Conservation (phyloP, 1,284 basidiomycete species). For the Peniophora sp. region DNA sequence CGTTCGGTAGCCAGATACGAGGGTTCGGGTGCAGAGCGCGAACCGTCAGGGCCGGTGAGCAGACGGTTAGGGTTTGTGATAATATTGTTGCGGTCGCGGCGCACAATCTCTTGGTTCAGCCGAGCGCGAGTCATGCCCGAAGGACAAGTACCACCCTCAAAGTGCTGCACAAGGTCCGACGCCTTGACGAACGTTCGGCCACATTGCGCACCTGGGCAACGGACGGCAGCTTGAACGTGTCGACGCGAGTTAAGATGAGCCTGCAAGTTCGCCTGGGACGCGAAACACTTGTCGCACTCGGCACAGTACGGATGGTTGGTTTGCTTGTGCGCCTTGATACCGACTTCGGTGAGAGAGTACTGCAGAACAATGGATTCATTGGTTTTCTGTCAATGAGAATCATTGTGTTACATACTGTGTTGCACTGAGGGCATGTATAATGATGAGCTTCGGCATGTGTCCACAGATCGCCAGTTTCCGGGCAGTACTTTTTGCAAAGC, state of each 20-base stretch:
- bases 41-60: constrained; percentile 13
- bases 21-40: neutral
- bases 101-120: constrained; percentile 18
- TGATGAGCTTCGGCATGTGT: no score
- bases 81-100: constrained; percentile 18
- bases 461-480: no score
- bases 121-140: constrained; percentile 20
- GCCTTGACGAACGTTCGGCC: constrained; percentile 18
- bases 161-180: constrained; percentile 23
- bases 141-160: constrained; percentile 23
- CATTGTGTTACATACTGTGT: no score
- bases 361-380: neutral
- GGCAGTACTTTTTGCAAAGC: no score
- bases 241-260: constrained; percentile 17
- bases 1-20: constrained; percentile 21
- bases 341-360: constrained; percentile 26
- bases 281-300: constrained; percentile 35
- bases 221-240: constrained; percentile 14
- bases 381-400: no score
- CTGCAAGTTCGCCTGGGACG: constrained; percentile 12
- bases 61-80: constrained; percentile 23
- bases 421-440: no score
- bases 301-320: constrained; percentile 43
- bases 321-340: constrained; percentile 38
- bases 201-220: constrained; percentile 19